Base-by-base conservation (phyloP, 495 filamentous ascomycete genomes). In the Aspergillus leporis region DNA sequence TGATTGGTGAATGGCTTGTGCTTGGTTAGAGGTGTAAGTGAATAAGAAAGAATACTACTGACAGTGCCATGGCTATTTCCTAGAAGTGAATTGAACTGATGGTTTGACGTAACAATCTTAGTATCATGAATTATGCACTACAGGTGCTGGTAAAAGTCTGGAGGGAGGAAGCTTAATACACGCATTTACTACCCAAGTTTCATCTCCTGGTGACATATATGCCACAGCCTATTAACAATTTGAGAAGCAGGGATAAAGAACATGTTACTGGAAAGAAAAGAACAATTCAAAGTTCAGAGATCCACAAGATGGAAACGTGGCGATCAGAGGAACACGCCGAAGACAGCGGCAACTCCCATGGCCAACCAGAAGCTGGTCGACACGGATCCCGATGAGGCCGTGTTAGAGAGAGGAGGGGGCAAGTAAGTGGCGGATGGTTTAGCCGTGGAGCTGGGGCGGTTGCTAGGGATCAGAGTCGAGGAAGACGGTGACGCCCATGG, bases 401-500 rank as follows among this genome's bases (percentile, higher is more conserved):
- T 47, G 47, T 61, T 61, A 21, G 53, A 36, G 18, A 50, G 49
- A 23, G 34, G 46, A 21, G 59, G 50, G 1, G 58, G 51, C 16
- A 53, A 46, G 9, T 49, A 55, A 41, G 49, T 53, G 16, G 53
- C 12, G 7, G 54, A 25, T 4, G 54, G 38, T 10, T 21, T 41
- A 0, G 43, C 19, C 19, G 40, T 53, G 0, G 56, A 43, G 51
- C 22, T 49, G 16, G 41, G 25, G 8, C 45, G 23, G 34, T 25
- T 36, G 3, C 55, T 51, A 19, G 43, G 19, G 1, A 30, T 3
- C 32, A 21, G 21, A n/a, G 45, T 43, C 1, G 50, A 43, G 4
- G 25, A 28, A 3, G 60, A 51, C 1, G 60, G 34, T 1, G 55
- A 49, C 12, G 13, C 30, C 60, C 60, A 62, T 23, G 60, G 60